phyloP scores from a whole-genome alignment of 257 asterid species.

The Verbascum thapsus region DNA sequence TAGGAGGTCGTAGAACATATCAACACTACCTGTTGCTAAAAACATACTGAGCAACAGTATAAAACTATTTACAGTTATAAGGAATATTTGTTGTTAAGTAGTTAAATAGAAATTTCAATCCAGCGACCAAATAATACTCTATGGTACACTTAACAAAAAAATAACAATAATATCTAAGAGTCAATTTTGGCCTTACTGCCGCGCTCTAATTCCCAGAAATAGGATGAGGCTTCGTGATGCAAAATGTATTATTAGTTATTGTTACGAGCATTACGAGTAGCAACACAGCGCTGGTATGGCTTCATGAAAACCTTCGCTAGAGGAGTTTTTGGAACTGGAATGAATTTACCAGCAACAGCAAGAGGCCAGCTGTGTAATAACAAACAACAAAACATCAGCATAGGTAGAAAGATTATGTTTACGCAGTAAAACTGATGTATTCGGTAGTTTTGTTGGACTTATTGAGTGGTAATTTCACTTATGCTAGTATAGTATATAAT shows the following conservation, averaged over 20 bases:
- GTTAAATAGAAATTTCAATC: slow-evolving; percentile 21
- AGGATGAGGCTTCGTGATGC: slow-evolving; percentile 21
- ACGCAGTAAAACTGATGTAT: background rate
- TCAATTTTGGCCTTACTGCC: slow-evolving; percentile 13
- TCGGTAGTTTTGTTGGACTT: background rate
- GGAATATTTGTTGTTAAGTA: slow-evolving; percentile 21
- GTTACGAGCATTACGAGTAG: slow-evolving; percentile 46
- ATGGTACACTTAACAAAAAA: slow-evolving; percentile 16
- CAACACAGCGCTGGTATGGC: slow-evolving; percentile 71
- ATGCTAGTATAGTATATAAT: background rate
- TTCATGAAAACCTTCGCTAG: slow-evolving; percentile 68
- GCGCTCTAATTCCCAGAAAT: slow-evolving; percentile 21
- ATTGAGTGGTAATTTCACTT: background rate
- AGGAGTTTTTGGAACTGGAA: slow-evolving; percentile 89
- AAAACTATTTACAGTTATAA: slow-evolving; percentile 13
- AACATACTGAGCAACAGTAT: slow-evolving; percentile 5
- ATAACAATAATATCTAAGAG: slow-evolving; percentile 12
- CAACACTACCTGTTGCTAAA: slow-evolving; percentile 21
- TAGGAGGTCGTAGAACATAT: background rate
- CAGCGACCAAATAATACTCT: slow-evolving; percentile 27
- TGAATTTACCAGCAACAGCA: slow-evolving; percentile 71
- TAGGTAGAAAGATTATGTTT: background rate
- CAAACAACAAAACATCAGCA: slow-evolving; percentile 24
- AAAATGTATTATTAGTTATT: slow-evolving; percentile 6
- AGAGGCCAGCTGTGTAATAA: slow-evolving; percentile 83